Evolutionary conservation across 108 stramenopile species (phyloP).

Genomic region (Pseudonitzschia multiseries): DNA sequence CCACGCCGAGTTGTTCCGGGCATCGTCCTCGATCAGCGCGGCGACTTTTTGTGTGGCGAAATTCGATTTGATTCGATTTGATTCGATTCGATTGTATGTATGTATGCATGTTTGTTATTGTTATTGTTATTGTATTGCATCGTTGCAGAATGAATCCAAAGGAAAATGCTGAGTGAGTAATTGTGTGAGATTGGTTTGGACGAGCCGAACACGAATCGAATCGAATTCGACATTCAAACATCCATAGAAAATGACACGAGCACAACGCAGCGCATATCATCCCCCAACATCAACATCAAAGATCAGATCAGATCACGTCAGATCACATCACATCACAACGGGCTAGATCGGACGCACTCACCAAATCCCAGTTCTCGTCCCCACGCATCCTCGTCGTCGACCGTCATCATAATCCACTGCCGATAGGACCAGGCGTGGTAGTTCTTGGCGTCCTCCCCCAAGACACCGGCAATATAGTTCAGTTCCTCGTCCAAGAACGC

Average conservation of each 20-base stretch:
- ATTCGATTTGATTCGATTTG: too few relatives aligned
- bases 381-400: constrained; percentile 54
- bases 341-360: neutral
- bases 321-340: neutral
- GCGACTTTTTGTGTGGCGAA: constrained; percentile 27
- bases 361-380: constrained; percentile 77
- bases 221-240: too few relatives aligned
- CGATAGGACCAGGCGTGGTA: constrained; percentile 98
- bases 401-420: constrained; percentile 82
- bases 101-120: too few relatives aligned
- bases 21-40: constrained; percentile 66
- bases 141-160: too few relatives aligned
- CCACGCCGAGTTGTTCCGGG: constrained; percentile 98
- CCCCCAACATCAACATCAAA: too few relatives aligned
- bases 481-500: constrained; percentile 71
- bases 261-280: too few relatives aligned
- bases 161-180: too few relatives aligned
- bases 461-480: constrained; percentile 74
- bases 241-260: too few relatives aligned
- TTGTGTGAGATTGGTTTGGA: too few relatives aligned
- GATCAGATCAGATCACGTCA: neutral
- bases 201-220: too few relatives aligned
- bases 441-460: constrained; percentile 92
- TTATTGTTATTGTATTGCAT: too few relatives aligned
- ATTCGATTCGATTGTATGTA: too few relatives aligned